These are phyloP conservation scores for Seminavis robusta DNA, from an alignment of 108 stramenopile species.

Conservation along the genomic window DNA sequence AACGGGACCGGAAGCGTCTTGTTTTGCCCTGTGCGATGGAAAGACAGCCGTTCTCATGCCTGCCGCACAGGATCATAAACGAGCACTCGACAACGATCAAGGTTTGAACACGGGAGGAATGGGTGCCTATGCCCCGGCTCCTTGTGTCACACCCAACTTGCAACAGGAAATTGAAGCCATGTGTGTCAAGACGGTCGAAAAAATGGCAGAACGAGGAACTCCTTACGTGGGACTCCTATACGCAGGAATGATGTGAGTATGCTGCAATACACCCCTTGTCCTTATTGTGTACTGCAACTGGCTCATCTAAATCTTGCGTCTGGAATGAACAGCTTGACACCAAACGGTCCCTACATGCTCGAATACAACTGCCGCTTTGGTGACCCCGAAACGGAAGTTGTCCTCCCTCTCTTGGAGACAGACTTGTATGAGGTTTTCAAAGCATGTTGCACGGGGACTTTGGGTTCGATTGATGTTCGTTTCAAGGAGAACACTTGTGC, in stretches of 20 bases:
- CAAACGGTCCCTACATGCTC: conserved; percentile 86
- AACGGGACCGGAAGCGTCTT: conserved; percentile 96
- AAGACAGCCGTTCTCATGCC: conserved; percentile 88
- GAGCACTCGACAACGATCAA: conserved; percentile 93
- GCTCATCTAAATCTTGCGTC: neutral
- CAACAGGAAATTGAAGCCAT: conserved; percentile 86
- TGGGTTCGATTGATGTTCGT: conserved; percentile 74
- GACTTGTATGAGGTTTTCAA: conserved; percentile 90
- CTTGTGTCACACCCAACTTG: conserved; percentile 88
- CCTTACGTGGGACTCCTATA: conserved; percentile 97
- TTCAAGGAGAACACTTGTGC: conserved; percentile 81
- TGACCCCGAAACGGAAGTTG: conserved; percentile 98
- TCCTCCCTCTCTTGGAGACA: conserved; percentile 95
- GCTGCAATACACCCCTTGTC: neutral
- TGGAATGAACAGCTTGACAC: conserved; percentile 56
- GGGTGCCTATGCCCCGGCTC: conserved; percentile 99
- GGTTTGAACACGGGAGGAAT: conserved; percentile 99
- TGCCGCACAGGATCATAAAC: conserved; percentile 98
- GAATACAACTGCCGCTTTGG: conserved; percentile 99
- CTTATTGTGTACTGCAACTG: neutral
- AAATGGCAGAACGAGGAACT: conserved; percentile 93
- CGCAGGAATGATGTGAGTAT: conserved; percentile 96
- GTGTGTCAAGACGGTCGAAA: conserved; percentile 89
- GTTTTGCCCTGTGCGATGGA: conserved; percentile 97
- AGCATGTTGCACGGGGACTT: conserved; percentile 90